Evolutionary conservation across 306 rosid genomes (phyloP), one percentile per base, ranked within the genome.

Genomic region (Cajanus cajan): DNA sequence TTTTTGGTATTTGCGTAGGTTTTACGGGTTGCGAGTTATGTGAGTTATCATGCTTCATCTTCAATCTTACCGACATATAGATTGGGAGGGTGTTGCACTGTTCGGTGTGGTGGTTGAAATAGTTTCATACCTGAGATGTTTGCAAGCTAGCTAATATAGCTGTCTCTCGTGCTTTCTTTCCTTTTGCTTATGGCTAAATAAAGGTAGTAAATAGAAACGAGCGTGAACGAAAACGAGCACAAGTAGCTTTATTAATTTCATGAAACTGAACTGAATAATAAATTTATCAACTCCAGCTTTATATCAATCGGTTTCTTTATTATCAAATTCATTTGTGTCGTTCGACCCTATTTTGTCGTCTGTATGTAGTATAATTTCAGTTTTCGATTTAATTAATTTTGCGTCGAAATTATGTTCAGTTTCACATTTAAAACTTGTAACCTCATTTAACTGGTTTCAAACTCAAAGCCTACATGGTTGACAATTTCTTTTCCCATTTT

Each of bases 61-160:
- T 59, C 59, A 45, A 47, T 72, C 39, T 79, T 64, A 66, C 85
- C 88, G 78, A 77, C 88, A 77, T 63, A 58, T 8, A 41, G 19
- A 43, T 73, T 24, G 31, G 54, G 76, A 80, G 24, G 34, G 1
- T 68, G 44, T 73, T 74, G 40, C 82, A 82, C 87, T 79, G 85
- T 88, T 82, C 47, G 39, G 41, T 52, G 79, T 64, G 55, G 77
- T 61, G 67, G 76, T 72, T 51, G 82, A 52, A 44, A 78, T 77
- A 79, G 78, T 80, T 11, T 65, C 71, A 65, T 62, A 24, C 57
- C 21, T 31, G 57, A 69, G 51, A 12, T 4, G 39, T 57, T 57
- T 9, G 2, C 11, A 1, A 7, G 66, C 37, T 11, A 25, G 9
- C 58, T 58, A 11, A 2, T 22, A 10, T 59, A 28, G n/a, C 19